Base-by-base conservation (phyloP, 140 eudicot genomes). In the Senecio squalidus region DNA sequence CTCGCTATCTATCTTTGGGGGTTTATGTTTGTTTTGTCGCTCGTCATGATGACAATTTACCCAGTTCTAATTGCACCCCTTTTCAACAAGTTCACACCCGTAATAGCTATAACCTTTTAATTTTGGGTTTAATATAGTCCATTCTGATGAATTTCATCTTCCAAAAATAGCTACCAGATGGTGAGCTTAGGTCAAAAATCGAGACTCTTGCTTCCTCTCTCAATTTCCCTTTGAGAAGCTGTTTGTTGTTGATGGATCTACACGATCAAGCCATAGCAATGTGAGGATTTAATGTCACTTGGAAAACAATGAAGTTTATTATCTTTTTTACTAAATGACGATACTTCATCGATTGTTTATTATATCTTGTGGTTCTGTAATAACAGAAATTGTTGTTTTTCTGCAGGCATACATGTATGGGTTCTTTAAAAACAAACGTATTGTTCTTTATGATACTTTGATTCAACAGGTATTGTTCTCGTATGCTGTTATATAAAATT, bases 381-480 rank as follows among this genome's bases (percentile, higher is more conserved):
- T 83, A 28, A 67, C 51, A 13, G 60, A 20, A 48, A 41, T 39
- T 66, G 60, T n/a, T 49, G 54, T 39, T 41, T 21, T 69, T 66
- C 15, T 82, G 80, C 81, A 93, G 99, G 99, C 99, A 16, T 93
- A 93, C 78, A 88, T 93, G 96, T 92, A 92, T 64, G 98, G 98
- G 36, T 92, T 92, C 76, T 84, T 92, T 52, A 88, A 93, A 50
- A 88, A 93, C 85, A 93, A 93, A 68, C 85, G 95, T n/a, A 88
- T 93, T 52, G 99, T 93, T 74, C 96, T 93, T 60, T 93, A 82
- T 36, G 99, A 93, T 66, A 93, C 99, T 40, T 72, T 93, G 77
- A 77, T 93, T 51, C 96, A 93, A 55, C 99, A 93, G 96, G 99
- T 93, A 68, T 41, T 68, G 55, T 44, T 54, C 33, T 58, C n/a